Base-by-base conservation (phyloP, 2,329 filamentous ascomycete species). In the Eurotiales sp. region DNA sequence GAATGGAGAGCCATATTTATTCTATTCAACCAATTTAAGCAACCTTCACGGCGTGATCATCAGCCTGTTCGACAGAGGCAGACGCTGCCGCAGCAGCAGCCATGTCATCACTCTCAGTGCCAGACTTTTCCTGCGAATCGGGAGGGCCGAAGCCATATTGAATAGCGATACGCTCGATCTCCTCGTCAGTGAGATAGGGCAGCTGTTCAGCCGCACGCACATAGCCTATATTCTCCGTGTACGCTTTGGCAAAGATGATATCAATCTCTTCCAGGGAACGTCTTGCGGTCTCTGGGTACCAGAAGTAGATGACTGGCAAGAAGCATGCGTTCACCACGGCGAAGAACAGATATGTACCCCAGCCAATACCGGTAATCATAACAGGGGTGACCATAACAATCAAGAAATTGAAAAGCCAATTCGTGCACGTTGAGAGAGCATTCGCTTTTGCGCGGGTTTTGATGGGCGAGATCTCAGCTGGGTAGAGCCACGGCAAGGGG, bases 401-500 rank as follows among this genome's bases (percentile, higher is more conserved):
- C 22, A 63, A 53, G 60, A 78, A 79, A 61, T 77, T 77, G 67
- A 73, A 78, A 1, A 76, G 64, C 74, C 76, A 78, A 64, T 78
- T 79, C 30, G 69, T 68, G 57, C 68, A 70, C 1, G 74, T 77
- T 1, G 73, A 74, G 10, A 77, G 64, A 1, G 77, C 75, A 58
- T 77, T 78, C 14, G 75, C 76, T 65, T 77, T 78, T 25, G 74
- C 72, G 22, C 77, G 72, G n/a, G 75, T 78, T 64, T 75, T 75
- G 62, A 77, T 70, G 4, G 76, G 75, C 56, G 74, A 77, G 63
- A 76, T 69, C 54, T 77, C 77, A 37, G 76, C 72, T 0, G 74
- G 66, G 52, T 66, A 63, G 15, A 65, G 53, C 82, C 80, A 86
- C 0, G 81, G 81, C 21, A 83, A 72, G 12, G 81, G 80, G 3